Conservation (phyloP, 192 early-diverging fungal species). For the Coemansia umbellata region DNA sequence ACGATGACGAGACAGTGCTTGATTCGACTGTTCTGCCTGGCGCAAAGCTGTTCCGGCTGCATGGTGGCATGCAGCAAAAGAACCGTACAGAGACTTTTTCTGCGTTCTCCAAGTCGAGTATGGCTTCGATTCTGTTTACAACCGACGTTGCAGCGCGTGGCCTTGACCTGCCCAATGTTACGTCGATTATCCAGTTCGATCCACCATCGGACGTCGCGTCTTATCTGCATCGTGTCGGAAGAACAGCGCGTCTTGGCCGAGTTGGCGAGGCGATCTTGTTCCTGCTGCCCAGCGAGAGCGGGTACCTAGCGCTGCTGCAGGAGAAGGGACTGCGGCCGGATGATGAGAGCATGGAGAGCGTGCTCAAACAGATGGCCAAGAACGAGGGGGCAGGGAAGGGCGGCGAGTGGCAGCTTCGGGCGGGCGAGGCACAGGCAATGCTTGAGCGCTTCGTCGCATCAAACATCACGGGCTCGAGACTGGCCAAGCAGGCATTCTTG, state of each 20-base stretch:
- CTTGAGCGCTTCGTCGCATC: constrained; percentile 41
- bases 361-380: constrained; percentile 55
- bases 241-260: constrained; percentile 92
- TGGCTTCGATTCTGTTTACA: constrained; percentile 79
- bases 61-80: constrained; percentile 82
- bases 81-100: constrained; percentile 72
- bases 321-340: constrained; percentile 60
- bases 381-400: constrained; percentile 37
- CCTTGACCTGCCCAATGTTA: constrained; percentile 92
- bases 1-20: constrained; percentile 40
- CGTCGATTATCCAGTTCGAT: constrained; percentile 93
- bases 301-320: constrained; percentile 64
- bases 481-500: constrained; percentile 80
- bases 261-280: constrained; percentile 83
- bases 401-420: constrained; percentile 43
- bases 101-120: constrained; percentile 58
- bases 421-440: constrained; percentile 41
- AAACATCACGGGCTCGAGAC: constrained; percentile 20
- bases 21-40: constrained; percentile 62
- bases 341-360: constrained; percentile 57
- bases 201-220: constrained; percentile 90
- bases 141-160: constrained; percentile 98
- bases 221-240: constrained; percentile 96
- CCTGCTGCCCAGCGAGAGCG: constrained; percentile 84
- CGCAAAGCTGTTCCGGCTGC: constrained; percentile 74